A percentile compares a stretch with the other conserved stretches of the same genome.
Conservation (phyloP, 768 basidiomycete genomes). For the Russula emetica region DNA sequence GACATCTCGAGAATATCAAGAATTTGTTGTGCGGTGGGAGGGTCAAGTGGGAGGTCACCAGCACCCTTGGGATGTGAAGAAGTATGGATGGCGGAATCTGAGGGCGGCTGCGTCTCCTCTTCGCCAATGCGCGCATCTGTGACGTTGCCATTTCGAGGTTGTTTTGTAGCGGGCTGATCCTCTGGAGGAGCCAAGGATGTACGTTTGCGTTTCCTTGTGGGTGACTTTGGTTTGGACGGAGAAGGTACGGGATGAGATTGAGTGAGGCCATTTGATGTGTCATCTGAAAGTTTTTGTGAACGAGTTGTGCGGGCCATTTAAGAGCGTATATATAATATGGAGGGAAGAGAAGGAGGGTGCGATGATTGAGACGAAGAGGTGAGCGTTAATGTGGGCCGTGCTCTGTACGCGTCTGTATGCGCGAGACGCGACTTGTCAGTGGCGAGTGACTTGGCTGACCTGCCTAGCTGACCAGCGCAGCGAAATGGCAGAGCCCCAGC, state of each 20-base stretch:
- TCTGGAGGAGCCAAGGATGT: constrained; percentile 41
- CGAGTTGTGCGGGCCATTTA: constrained; percentile 76
- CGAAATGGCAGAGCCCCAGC: not conserved
- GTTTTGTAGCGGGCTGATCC: constrained; percentile 51
- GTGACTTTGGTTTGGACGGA: constrained; percentile 33
- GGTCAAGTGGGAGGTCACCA: constrained; percentile 46
- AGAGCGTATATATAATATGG: constrained; percentile 20
- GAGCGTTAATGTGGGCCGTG: constrained; percentile 24
- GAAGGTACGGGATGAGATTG: constrained; percentile 20
- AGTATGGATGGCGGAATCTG: constrained; percentile 26
- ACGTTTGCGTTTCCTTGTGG: constrained; percentile 68
- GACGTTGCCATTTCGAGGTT: constrained; percentile 37
- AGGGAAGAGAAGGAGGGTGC: not conserved
- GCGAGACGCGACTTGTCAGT: constrained; percentile 27
- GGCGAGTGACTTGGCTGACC: constrained; percentile 3
- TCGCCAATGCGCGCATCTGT: constrained; percentile 36
- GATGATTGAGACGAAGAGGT: constrained; percentile 13
- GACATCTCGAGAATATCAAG: constrained; percentile 59
- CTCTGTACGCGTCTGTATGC: constrained; percentile 36
- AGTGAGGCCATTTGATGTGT: constrained; percentile 34
- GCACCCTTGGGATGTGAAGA: constrained; percentile 36
- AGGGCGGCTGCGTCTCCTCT: constrained; percentile 28
- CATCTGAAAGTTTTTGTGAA: constrained; percentile 46
- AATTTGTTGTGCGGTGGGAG: constrained; percentile 48
- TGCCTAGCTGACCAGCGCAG: not conserved